Conservation (phyloP, 2,329 filamentous ascomycete genomes). For the Emergomyces pasteurianus region DNA sequence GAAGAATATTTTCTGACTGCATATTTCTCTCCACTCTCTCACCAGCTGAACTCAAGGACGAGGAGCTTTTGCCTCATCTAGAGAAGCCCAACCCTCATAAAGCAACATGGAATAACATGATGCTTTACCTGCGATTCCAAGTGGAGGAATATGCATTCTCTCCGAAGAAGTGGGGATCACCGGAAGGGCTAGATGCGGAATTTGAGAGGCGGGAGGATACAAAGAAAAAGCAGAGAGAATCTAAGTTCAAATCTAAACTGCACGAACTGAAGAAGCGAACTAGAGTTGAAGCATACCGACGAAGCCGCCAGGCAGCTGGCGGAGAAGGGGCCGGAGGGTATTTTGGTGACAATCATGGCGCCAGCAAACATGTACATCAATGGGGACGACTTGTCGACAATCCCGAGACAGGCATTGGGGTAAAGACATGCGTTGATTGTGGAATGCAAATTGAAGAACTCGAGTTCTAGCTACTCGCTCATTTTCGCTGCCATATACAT, state of each 20-base stretch:
- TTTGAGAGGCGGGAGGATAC: conserved; percentile 68
- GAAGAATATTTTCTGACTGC: conserved; percentile 5
- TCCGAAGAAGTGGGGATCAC: conserved; percentile 74
- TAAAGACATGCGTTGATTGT: conserved; percentile 61
- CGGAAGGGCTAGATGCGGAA: conserved; percentile 76
- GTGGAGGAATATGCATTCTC: conserved; percentile 87
- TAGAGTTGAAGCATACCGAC: conserved; percentile 74
- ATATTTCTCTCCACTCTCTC: background rate
- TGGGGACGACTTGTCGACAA: conserved; percentile 55
- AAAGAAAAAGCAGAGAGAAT: conserved; percentile 76
- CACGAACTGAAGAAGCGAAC: conserved; percentile 88
- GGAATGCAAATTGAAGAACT: conserved; percentile 57
- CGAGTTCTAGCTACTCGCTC: conserved; percentile 36
- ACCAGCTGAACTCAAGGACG: conserved; percentile 76
- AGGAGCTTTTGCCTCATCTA: conserved; percentile 74
- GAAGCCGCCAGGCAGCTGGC: conserved; percentile 44
- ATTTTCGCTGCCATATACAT: no score
- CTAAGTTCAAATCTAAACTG: conserved; percentile 82
- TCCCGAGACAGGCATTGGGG: conserved; percentile 44
- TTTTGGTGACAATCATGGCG: conserved; percentile 68
- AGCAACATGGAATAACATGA: conserved; percentile 96
- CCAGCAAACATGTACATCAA: conserved; percentile 72
- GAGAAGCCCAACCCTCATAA: conserved; percentile 91
- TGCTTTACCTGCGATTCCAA: conserved; percentile 86
- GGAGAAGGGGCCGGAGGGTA: conserved; percentile 35